Conservation (phyloP, 345 rosid genomes). For the Fremontodendron californicum region DNA sequence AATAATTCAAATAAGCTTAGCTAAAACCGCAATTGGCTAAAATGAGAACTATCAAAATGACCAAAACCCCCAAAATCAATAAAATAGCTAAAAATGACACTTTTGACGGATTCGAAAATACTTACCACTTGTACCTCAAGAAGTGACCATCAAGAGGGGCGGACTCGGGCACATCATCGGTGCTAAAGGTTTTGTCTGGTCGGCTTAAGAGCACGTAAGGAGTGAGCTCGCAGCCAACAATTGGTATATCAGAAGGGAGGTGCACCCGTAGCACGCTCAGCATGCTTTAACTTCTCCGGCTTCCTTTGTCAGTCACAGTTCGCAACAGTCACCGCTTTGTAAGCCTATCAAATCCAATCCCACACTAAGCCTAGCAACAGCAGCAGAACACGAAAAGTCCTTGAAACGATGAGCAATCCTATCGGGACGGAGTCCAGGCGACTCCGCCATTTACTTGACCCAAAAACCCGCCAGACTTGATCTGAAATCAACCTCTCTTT, state of each 20-base stretch:
- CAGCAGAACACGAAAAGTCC: background rate
- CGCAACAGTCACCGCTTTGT: conserved; percentile 30
- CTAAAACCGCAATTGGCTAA: background rate
- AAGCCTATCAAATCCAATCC: conserved; percentile 25
- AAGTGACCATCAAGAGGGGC: conserved; percentile 80
- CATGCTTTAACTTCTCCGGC: conserved; percentile 49
- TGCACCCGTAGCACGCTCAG: conserved; percentile 93
- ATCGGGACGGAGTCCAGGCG: conserved; percentile 45
- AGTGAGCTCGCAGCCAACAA: conserved; percentile 95
- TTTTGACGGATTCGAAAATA: conserved; percentile 2
- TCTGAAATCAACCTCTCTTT: conserved; percentile 12
- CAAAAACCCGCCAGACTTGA: conserved; percentile 36
- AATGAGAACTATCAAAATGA: conserved; percentile 7
- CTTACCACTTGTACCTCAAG: conserved; percentile 90
- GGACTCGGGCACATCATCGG: conserved; percentile 82
- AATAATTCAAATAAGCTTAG: background rate
- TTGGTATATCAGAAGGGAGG: conserved; percentile 96
- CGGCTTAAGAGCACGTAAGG: conserved; percentile 76
- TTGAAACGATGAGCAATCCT: conserved; percentile 1
- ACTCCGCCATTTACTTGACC: conserved; percentile 65
- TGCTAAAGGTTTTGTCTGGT: conserved; percentile 21
- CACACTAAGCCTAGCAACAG: conserved; percentile 6
- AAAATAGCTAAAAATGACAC: background rate
- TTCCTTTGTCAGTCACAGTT: conserved; percentile 25
- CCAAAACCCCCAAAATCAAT: background rate